These are phyloP conservation scores for Hyphopichia fennica DNA, from an alignment of 1,139 yeast genomes.

Conservation along the genomic window DNA sequence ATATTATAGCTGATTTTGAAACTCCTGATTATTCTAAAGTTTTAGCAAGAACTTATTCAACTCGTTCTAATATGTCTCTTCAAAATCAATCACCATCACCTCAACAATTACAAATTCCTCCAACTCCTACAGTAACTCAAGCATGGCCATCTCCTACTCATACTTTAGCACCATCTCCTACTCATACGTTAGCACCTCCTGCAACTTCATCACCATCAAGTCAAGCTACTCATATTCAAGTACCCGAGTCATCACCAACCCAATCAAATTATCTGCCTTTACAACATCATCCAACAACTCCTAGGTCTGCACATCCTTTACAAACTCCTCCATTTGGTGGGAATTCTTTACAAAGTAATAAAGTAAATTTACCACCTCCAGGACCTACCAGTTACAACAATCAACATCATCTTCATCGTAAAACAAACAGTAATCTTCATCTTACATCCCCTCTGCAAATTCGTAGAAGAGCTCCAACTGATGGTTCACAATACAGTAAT, in stretches of 20 bases:
- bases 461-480: conserved; percentile 1
- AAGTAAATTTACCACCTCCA: conserved; percentile 3
- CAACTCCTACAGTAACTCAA: conserved; percentile 1
- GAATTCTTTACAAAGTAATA: conserved; percentile 1
- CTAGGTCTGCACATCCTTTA: not conserved
- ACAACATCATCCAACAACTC: conserved; percentile 1
- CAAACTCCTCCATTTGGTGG: conserved; percentile 3
- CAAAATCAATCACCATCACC: conserved; percentile 2
- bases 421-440: conserved; percentile 1
- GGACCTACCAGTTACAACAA: not conserved
- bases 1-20: conserved; percentile 29
- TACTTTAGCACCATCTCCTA: not conserved
- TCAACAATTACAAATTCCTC: conserved; percentile 1
- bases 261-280: not conserved
- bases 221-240: not conserved
- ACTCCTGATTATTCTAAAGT: conserved; percentile 38
- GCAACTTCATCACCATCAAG: not conserved
- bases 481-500: conserved; percentile 17
- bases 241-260: not conserved
- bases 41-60: conserved; percentile 35
- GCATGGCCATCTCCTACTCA: not conserved
- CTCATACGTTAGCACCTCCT: not conserved
- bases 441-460: not conserved
- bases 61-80: conserved; percentile 15
- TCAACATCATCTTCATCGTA: not conserved